Conservation (phyloP, 306 rosid genomes). For the Ormosia emarginata region DNA sequence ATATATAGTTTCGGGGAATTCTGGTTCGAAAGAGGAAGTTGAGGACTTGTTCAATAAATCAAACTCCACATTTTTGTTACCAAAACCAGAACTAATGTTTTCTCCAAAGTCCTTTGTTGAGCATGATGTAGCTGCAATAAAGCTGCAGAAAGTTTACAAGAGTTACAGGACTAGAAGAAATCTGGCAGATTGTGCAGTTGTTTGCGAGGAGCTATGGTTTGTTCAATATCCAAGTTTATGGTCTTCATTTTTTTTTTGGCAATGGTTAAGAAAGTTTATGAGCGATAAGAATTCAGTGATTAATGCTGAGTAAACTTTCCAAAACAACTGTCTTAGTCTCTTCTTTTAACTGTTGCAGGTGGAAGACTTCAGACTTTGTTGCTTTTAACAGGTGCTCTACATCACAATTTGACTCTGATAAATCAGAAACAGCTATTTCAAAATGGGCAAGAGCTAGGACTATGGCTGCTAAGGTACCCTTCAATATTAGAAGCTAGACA, state of each 20-base stretch:
- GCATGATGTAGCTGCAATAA: conserved; percentile 54
- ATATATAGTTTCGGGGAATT: conserved; percentile 5
- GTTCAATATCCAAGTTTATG: conserved; percentile 15
- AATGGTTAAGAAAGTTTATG: background rate
- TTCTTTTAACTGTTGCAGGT: conserved; percentile 44
- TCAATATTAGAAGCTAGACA: background rate
- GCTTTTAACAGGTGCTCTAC: conserved; percentile 48
- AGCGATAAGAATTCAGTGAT: background rate
- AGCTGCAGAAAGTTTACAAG: conserved; percentile 75
- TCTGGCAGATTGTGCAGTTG: conserved; percentile 81
- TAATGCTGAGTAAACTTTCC: background rate
- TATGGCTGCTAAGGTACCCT: conserved; percentile 70
- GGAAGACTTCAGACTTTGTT: conserved; percentile 70
- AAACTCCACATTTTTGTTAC: background rate
- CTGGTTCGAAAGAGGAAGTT: conserved; percentile 3
- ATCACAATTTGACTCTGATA: conserved; percentile 52
- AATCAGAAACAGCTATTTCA: conserved; percentile 56
- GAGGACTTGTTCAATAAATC: conserved; percentile 1
- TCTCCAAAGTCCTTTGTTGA: conserved; percentile 16
- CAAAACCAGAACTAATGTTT: conserved; percentile 18
- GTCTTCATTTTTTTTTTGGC: background rate
- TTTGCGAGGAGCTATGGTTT: conserved; percentile 87
- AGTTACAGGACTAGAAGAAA: conserved; percentile 68
- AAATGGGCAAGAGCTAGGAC: conserved; percentile 65
- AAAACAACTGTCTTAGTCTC: background rate